Evolutionary conservation across 768 basidiomycete species (phyloP).

Genomic region (Boletus rex-veris): DNA sequence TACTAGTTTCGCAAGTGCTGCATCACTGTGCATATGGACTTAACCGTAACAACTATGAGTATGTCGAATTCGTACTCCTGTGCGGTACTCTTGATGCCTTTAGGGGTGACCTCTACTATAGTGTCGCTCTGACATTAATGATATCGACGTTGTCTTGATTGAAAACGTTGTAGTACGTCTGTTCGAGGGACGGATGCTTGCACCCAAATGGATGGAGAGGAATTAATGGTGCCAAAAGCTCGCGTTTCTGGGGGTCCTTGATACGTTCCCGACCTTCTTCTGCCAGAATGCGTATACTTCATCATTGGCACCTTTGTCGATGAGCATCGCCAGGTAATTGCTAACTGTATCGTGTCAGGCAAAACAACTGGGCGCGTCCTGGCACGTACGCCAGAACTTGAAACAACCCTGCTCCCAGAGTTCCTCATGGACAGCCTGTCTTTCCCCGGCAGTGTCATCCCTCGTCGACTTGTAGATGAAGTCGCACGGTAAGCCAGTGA

Average conservation of each 20-base stretch:
- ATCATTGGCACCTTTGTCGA: not conserved
- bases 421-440: not conserved
- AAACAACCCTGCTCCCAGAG: not conserved
- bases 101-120: constrained; percentile 5
- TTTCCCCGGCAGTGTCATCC: not conserved
- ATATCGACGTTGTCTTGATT: constrained; percentile 6
- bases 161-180: not conserved
- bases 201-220: not conserved
- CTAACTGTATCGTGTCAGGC: not conserved
- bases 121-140: constrained; percentile 6
- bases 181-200: not conserved
- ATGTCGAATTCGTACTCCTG: constrained; percentile 9
- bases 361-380: no score
- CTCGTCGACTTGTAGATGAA: not conserved
- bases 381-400: not conserved
- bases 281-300: constrained; percentile 9
- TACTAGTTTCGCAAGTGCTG: not conserved
- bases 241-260: not conserved
- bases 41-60: constrained; percentile 4
- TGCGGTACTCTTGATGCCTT: constrained; percentile 7
- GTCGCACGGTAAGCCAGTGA: not conserved
- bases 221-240: not conserved
- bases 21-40: not conserved
- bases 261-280: constrained; percentile 3
- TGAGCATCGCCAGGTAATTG: constrained; percentile 7